Base-by-base conservation (phyloP, 495 filamentous ascomycete species). In the Hypoxylon subgilvum region DNA sequence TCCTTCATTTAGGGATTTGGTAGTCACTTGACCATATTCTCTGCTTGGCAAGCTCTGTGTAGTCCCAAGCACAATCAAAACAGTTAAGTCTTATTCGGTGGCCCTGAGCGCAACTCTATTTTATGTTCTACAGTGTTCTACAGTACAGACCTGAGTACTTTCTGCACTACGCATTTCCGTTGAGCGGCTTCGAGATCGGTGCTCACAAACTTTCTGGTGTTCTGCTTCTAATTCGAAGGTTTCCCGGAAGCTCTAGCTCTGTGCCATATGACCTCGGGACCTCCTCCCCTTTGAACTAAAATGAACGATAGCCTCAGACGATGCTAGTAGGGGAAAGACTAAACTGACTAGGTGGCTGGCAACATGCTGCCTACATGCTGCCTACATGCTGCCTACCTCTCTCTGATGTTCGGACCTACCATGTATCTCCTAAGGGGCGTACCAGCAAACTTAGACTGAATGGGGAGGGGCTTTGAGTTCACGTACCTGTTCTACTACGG, bases 281-380 rank as follows among this genome's bases (percentile, higher is more conserved):
- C n/a, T 31, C 22, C 10, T n/a, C n/a, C 22, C 25, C 21, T 28
- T 53, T 16, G 54, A 57, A 47, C 54, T 27, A 52, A 42, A 48
- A 39, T 39, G 9, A n/a, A 19, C 14, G 38, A 43, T 45, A 46
- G 40, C 40, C 55, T 58, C 46, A 45, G 46, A 58, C 25, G 40
- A 45, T 16, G n/a, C n/a, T n/a, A n/a, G n/a, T 5, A 12, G 28
- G 38, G 8, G 12, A 19, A 41, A 16, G n/a, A 1, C 22, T 34
- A 35, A n/a, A n/a, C n/a, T n/a, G n/a, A 14, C 34, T 14, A 23
- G 30, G 6, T 35, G 6, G 38, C 38, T 45, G 16, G 27, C 16
- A 35, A 9, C 23, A 32, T 12, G n/a, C n/a, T n/a, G n/a, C n/a
- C 23, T 27, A 27, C 23, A 8, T 27, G 4, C 23, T 27, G n/a